Evolutionary conservation across 1,284 basidiomycete species (phyloP), one percentile per base, ranked within the genome.

Genomic region (Trametes pubescens): DNA sequence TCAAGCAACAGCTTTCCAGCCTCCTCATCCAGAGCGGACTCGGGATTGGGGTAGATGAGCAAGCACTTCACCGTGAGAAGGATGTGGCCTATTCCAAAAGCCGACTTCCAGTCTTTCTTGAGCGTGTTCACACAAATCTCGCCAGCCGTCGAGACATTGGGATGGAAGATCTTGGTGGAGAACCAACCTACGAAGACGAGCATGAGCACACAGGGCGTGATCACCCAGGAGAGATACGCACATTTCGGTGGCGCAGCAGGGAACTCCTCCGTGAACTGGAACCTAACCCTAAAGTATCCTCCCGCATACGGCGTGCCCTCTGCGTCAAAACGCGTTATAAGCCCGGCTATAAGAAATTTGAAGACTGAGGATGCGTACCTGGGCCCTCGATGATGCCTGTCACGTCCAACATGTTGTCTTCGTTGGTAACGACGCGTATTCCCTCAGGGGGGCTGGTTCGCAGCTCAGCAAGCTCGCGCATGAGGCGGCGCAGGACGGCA

Each of bases 111-210:
- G 72, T 96, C 95, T 78, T 98, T 98, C 83, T 98, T 98, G 32
- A 99, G 81, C 5, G 95, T 98, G 79, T 96, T 96, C 11, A 98
- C 96, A 78, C 96, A 99, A 71, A 99, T 99, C 78, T 98, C 96
- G 35, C 96, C 96, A 0, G 85, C 76, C 34, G 87, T 84, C 0
- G 95, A 96, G 32, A 98, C 94, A 73, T 99, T 98, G 0, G 96
- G 96, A 73, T 98, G 96, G 79, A 98, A 98, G 65, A 99, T 96
- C 81, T 96, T 95, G 57, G 95, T 96, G 0, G 87, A 80, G 76
- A 97, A 92, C 80, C 91, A 91, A 73, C 95, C 95, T 96, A 69
- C 32, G 13, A 47, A 59, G 47, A 57, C 69, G 40, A n/a, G 35
- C 7, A n/a, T 29, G 54, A 32, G 43, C 14, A 43, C 3, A 46